A percentile compares a stretch with the other conserved stretches of the same genome.
Evolutionary conservation across 2,329 filamentous ascomycete species (phyloP).

Genomic region (Tolypocladium inflatum): DNA sequence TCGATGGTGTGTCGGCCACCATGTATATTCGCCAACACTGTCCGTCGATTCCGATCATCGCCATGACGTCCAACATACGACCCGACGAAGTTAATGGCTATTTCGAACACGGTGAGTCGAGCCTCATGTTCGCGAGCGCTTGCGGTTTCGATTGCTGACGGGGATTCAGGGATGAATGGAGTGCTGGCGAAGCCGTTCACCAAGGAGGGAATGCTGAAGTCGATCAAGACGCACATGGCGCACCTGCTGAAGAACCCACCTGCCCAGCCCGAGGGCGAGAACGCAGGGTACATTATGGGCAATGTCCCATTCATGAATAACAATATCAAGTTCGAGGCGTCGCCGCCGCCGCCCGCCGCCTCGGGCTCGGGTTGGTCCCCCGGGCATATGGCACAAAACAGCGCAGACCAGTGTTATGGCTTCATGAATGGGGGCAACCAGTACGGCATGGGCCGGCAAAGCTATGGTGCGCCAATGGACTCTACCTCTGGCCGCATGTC

Average conservation of each 20-base stretch:
- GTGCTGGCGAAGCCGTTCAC: slow-evolving; percentile 97
- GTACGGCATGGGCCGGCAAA: slow-evolving; percentile 24
- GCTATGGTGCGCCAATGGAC: slow-evolving; percentile 14
- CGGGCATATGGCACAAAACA: slow-evolving; percentile 36
- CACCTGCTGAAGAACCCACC: slow-evolving; percentile 65
- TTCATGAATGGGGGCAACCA: slow-evolving; percentile 31
- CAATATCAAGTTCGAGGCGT: slow-evolving; percentile 41
- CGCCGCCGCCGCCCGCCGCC: slow-evolving; percentile 42
- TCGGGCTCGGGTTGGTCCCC: slow-evolving; percentile 41
- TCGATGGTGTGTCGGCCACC: slow-evolving; percentile 91
- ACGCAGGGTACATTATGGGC: slow-evolving; percentile 21
- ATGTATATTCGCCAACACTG: slow-evolving; percentile 86
- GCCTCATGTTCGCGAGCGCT: background rate
- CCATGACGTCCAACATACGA: slow-evolving; percentile 97
- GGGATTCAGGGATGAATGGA: slow-evolving; percentile 77
- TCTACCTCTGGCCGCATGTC: slow-evolving; percentile 21
- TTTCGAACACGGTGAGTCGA: slow-evolving; percentile 77
- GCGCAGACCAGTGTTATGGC: slow-evolving; percentile 36
- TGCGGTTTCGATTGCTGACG: background rate
- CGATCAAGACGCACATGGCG: slow-evolving; percentile 82
- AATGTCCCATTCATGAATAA: slow-evolving; percentile 24
- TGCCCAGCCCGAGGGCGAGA: slow-evolving; percentile 27
- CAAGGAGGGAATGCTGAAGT: slow-evolving; percentile 70
- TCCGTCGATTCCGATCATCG: slow-evolving; percentile 76
- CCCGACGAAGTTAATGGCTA: slow-evolving; percentile 96